Conservation (phyloP, 306 rosid species). For the Trichosanthes cucumerina region DNA sequence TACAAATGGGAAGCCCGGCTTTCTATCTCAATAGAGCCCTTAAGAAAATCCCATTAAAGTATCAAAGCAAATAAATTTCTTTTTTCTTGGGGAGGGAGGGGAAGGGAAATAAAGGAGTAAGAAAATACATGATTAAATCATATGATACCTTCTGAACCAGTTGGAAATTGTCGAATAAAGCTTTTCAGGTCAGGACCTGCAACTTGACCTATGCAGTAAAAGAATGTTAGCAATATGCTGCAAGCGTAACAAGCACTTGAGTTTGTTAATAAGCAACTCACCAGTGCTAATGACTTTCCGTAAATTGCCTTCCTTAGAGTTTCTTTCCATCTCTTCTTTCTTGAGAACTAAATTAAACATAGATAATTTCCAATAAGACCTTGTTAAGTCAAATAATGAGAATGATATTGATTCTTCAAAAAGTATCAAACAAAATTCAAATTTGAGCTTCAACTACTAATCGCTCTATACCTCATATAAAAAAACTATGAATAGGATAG, state of each 20-base stretch:
- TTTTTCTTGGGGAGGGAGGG: background rate
- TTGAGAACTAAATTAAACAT: conserved; percentile 45
- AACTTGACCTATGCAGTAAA: conserved; percentile 34
- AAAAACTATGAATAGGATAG: background rate
- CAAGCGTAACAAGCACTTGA: conserved; percentile 7
- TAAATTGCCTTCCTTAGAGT: conserved; percentile 45
- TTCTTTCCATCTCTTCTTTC: conserved; percentile 85
- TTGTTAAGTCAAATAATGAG: background rate
- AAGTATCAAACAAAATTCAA: background rate
- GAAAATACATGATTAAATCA: background rate
- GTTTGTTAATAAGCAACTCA: conserved; percentile 22
- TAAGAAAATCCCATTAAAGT: background rate
- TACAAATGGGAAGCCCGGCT: background rate
- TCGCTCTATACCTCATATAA: background rate
- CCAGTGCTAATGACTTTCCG: conserved; percentile 42
- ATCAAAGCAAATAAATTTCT: background rate
- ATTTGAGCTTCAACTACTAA: background rate
- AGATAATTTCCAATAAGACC: conserved; percentile 15
- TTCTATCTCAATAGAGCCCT: background rate
- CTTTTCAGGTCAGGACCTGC: conserved; percentile 74
- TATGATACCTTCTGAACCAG: conserved; percentile 50
- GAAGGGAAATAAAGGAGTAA: background rate
- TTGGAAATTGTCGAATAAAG: conserved; percentile 70
- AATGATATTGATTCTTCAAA: background rate
- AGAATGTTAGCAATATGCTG: conserved; percentile 12